Evolutionary conservation across 306 rosid genomes (phyloP).

Genomic region (Ammopiptanthus mongolicus): DNA sequence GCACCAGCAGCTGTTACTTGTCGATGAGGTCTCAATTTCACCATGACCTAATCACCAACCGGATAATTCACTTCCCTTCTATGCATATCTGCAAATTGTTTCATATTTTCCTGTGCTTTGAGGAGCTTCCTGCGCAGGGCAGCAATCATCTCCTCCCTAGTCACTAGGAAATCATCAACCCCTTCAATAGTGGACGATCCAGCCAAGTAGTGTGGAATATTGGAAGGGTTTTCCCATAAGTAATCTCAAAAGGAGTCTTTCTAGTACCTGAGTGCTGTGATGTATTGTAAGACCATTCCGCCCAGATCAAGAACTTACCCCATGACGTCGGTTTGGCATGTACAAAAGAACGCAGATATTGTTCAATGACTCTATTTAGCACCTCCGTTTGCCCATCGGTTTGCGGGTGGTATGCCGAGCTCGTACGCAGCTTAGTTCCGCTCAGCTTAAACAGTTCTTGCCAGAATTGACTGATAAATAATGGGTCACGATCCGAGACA

Average conservation of each 20-base stretch:
- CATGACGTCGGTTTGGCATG: not conserved
- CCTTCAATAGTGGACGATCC: too few relatives aligned
- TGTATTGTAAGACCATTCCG: not conserved
- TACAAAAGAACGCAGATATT: not conserved
- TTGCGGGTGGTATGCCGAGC: not conserved
- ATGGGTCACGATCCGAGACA: not conserved
- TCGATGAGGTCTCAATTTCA: not conserved
- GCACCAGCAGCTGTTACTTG: not conserved
- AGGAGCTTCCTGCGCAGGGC: too few relatives aligned
- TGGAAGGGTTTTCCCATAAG: too few relatives aligned
- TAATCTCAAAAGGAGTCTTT: too few relatives aligned
- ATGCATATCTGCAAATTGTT: too few relatives aligned
- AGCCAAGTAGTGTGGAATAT: too few relatives aligned
- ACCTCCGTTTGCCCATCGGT: not conserved
- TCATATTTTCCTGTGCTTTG: too few relatives aligned
- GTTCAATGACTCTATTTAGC: not conserved
- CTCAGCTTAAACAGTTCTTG: not conserved
- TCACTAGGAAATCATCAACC: too few relatives aligned
- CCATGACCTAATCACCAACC: not conserved
- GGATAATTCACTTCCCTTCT: too few relatives aligned
- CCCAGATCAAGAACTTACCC: not conserved
- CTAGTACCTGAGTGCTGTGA: not conserved
- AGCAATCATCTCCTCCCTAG: too few relatives aligned
- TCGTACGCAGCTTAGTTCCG: not conserved
- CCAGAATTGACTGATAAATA: too few relatives aligned